phyloP scores from a whole-genome alignment of 305 asterid genomes.

The Caryopteris hybrid region DNA sequence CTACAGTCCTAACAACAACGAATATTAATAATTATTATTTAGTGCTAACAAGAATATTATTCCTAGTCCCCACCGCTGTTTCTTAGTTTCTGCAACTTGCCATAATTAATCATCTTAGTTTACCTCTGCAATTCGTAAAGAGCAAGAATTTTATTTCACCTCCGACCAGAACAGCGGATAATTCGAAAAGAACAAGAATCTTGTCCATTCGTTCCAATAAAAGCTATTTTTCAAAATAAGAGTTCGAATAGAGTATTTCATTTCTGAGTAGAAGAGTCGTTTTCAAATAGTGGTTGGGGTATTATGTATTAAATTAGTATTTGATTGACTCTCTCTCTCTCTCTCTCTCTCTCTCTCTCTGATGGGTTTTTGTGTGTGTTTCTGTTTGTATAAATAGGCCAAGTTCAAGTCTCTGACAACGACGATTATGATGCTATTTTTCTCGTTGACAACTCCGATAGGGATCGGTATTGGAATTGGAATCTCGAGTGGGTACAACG shows the following conservation, averaged over 20 bases:
- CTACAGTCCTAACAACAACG: too few species aligned
- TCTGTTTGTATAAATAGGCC: conserved; percentile 32
- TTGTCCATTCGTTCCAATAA: too few species aligned
- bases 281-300: too few species aligned
- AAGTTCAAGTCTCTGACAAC: conserved; percentile 54
- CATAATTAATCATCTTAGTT: background rate
- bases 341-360: too few species aligned
- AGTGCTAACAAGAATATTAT: conserved; percentile 18
- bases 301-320: too few species aligned
- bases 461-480: conserved; percentile 74
- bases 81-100: background rate
- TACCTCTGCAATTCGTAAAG: background rate
- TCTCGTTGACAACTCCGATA: conserved; percentile 62
- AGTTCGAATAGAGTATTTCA: too few species aligned
- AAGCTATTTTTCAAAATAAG: too few species aligned
- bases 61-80: conserved; percentile 28
- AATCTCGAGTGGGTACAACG: conserved; percentile 45
- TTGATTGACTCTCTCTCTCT: too few species aligned
- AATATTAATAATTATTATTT: background rate
- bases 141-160: background rate
- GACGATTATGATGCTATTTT: conserved; percentile 51
- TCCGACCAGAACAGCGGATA: too few species aligned
- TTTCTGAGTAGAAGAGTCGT: too few species aligned
- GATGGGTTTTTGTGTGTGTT: conserved; percentile 2
- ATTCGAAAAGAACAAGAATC: too few species aligned